Base-by-base conservation (phyloP, 78 protist species). In the Speleostelium caveatum region DNA sequence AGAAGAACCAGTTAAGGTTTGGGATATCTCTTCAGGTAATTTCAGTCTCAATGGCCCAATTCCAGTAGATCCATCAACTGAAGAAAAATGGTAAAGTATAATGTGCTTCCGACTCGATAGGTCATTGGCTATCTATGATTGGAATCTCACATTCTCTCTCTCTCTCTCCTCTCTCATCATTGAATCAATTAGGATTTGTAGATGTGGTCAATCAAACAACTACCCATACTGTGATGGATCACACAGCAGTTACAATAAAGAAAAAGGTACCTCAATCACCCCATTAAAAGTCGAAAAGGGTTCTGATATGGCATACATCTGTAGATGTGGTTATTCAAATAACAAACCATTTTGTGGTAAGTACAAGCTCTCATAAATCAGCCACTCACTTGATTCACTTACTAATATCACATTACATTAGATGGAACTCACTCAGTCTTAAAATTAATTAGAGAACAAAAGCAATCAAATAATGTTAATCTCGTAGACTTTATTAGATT, bases 261-360 rank as follows among this genome's bases (percentile, higher is more conserved):
- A 67, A 6, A n/a, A n/a, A 19, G 79, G 71, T 32, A 33, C 75
- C 35, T 69, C 51, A 6, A 51, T 68, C 1, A 2, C 59, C 1
- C 90, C 90, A 39, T 42, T 80, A 32, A 80, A 69, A 42, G 67
- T 80, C 30, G 56, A 51, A 19, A 30, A 59, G n/a, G 90, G 73
- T 41, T 49, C 42, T 68, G 90, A 80, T 2, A 73, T n/a, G 2
- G 90, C 69, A 16, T 80, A 69, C 42, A 78, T 80, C 36, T 80
- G 90, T 59, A 49, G 79, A 67, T 80, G 90, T 69, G 90, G 90
- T 69, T 24, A 69, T 22, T 80, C 90, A 38, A 80, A 80, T n/a
- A 60, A 69, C 16, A 67, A 56, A 67, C 88, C 88, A 41, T 79
- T 79, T 56, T 79, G 88, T 66, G 88, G 79, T 73, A 60, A 22